Percentiles rank a stretch among this genome's conserved stretches.
These are phyloP conservation scores for Pistacia integerrima DNA, from an alignment of 345 rosid genomes.

Conservation along the genomic window DNA sequence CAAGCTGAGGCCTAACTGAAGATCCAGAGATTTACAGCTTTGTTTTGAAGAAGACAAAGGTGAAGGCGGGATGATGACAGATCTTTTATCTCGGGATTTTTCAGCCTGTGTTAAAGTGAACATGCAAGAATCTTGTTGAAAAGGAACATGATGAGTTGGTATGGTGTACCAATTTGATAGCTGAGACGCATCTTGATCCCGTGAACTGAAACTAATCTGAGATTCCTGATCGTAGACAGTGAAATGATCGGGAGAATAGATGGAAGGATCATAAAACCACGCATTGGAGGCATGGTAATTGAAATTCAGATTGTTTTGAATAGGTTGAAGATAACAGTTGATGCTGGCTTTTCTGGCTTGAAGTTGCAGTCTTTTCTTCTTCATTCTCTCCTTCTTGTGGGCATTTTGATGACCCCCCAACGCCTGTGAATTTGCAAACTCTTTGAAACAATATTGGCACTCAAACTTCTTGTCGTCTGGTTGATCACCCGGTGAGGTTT, in stretches of 20 bases:
- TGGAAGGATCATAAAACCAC: constrained; percentile 48
- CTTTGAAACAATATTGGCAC: constrained; percentile 91
- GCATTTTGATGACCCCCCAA: constrained; percentile 99
- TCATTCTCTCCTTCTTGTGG: constrained; percentile 93
- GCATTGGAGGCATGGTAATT: constrained; percentile 28
- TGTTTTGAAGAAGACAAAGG: constrained; percentile 47
- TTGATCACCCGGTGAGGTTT: neutral
- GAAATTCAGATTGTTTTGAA: constrained; percentile 40
- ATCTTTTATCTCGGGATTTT: constrained; percentile 35
- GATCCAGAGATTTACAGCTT: constrained; percentile 64
- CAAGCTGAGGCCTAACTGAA: constrained; percentile 60
- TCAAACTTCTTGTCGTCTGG: constrained; percentile 58
- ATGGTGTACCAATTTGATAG: constrained; percentile 23
- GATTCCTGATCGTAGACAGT: constrained; percentile 46
- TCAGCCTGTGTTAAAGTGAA: constrained; percentile 40
- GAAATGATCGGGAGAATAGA: constrained; percentile 33
- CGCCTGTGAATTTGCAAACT: constrained; percentile 92
- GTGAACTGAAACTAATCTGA: constrained; percentile 64
- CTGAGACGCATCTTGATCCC: constrained; percentile 28
- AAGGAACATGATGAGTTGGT: constrained; percentile 32
- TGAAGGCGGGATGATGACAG: constrained; percentile 38
- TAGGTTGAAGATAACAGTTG: constrained; percentile 61
- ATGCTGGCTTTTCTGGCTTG: constrained; percentile 84
- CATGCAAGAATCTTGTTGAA: constrained; percentile 33
- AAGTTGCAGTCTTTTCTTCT: constrained; percentile 85